Evolutionary conservation across 2,329 filamentous ascomycete species (phyloP), one percentile per base, ranked within the genome.

Genomic region (Fusarium scirpi): DNA sequence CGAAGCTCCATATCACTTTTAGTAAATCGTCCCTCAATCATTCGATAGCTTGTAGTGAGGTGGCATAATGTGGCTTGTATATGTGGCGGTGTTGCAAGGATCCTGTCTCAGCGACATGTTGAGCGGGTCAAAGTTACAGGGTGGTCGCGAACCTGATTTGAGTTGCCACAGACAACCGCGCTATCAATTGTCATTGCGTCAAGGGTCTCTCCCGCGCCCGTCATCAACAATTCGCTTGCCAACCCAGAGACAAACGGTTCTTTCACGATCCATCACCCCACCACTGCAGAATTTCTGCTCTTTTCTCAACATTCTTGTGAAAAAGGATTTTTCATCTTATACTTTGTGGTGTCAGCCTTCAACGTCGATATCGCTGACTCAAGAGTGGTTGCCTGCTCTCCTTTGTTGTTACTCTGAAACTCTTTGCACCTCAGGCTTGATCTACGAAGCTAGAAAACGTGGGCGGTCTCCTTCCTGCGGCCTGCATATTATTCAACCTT

Each of bases 151-250:
- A 46, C 58, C 55, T 68, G 62, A 54, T 66, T 72, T 59, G 66
- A 72, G 79, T 81, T 81, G 80, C 80, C 79, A 81, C 80, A 80
- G 79, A 81, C 77, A 80, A 79, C 78, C 69, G 70, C 71, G 70
- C 76, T 77, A 75, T 67, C 52, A 55, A 47, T 47, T 57, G 62
- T 70, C 58, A 74, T 76, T 79, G 76, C 78, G 77, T 78, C 78
- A 79, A 77, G 76, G 74, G 72, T 75, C 67, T 62, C 69, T 57
- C 51, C 49, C 49, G 43, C 30, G 30, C 59, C 49, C 51, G 61
- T 67, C 71, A 74, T 75, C 73, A 74, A 74, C 70, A 76, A 62
- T 65, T 65, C 61, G 53, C 53, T 47, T 65, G 62, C 64, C 59
- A 60, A 60, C 59, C 69, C 59, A 74, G 68, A 73, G 58, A 47